These are phyloP conservation scores for Wakefieldia striispora DNA, from an alignment of 768 basidiomycete species.

Conservation along the genomic window DNA sequence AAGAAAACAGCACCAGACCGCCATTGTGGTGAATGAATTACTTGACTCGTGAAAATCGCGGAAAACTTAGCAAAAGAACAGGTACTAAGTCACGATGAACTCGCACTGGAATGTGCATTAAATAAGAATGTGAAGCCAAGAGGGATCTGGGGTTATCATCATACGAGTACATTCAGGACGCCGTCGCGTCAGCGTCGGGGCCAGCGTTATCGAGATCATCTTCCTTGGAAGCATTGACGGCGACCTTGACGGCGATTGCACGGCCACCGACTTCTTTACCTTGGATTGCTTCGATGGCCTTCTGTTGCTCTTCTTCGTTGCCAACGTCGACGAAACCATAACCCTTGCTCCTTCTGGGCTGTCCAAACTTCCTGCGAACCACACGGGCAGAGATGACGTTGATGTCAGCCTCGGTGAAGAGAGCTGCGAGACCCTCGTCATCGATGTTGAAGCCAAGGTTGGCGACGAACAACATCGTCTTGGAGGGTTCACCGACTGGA, in stretches of 20 bases:
- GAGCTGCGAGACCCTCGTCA: constrained; percentile 71
- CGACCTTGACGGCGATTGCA: constrained; percentile 89
- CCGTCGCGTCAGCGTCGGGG: constrained; percentile 32
- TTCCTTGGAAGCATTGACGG: constrained; percentile 77
- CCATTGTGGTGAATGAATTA: constrained; percentile 21
- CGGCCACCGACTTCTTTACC: constrained; percentile 88
- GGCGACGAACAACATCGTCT: constrained; percentile 91
- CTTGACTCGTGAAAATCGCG: constrained; percentile 36
- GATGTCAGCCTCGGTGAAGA: constrained; percentile 89
- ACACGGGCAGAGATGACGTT: constrained; percentile 83
- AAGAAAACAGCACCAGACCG: constrained; percentile 50
- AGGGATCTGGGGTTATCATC: constrained; percentile 20
- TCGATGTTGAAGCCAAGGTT: constrained; percentile 96
- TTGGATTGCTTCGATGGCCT: constrained; percentile 83
- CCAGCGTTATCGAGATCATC: constrained; percentile 47
- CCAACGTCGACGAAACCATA: constrained; percentile 98
- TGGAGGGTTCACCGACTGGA: constrained; percentile 84
- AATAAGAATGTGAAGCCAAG: constrained; percentile 28
- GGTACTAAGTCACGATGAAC: constrained; percentile 32
- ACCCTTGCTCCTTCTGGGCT: constrained; percentile 87
- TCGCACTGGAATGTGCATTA: constrained; percentile 24
- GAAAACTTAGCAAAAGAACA: constrained; percentile 37
- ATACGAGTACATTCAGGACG: constrained; percentile 19
- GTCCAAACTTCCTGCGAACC: constrained; percentile 81
- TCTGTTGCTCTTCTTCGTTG: constrained; percentile 82